These are phyloP conservation scores for Macrolepiota fuliginosa DNA, from an alignment of 768 basidiomycete genomes.

Conservation along the genomic window DNA sequence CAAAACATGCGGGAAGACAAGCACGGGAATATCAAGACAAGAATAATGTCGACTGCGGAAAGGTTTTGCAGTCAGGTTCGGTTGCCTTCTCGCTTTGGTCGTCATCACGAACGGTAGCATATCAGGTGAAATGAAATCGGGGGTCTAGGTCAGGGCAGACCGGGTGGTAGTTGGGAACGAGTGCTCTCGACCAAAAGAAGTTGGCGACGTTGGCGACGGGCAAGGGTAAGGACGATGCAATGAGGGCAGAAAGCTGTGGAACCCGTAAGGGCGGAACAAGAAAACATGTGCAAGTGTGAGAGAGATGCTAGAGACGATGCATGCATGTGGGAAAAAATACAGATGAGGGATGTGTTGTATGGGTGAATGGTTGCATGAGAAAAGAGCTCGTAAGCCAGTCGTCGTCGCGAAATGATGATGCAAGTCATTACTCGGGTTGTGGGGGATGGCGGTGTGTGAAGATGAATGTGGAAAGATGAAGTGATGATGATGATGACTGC, in stretches of 20 bases:
- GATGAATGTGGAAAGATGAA: background rate
- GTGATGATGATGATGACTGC: background rate
- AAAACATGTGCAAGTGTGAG: slow-evolving; percentile 8
- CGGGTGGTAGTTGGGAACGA: background rate
- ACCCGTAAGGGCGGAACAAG: background rate
- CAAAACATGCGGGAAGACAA: background rate
- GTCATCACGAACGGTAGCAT: background rate
- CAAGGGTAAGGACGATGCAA: background rate
- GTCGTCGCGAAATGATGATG: slow-evolving; percentile 1
- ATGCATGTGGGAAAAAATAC: slow-evolving; percentile 1
- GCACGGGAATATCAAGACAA: background rate
- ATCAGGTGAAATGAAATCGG: background rate
- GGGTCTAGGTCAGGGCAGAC: background rate
- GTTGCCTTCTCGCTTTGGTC: background rate
- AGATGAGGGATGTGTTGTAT: slow-evolving; percentile 3
- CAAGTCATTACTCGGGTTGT: background rate
- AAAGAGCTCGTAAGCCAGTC: background rate
- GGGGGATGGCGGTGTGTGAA: slow-evolving; percentile 3
- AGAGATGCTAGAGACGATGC: slow-evolving; percentile 3
- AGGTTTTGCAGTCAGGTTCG: background rate
- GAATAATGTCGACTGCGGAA: background rate
- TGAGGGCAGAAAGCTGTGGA: background rate
- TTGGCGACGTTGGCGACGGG: background rate
- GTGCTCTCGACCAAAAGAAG: background rate
- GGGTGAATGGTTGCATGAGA: slow-evolving; percentile 9